Base-by-base conservation (phyloP, 805 yeast genomes). In the Yamadazyma philogaea region DNA sequence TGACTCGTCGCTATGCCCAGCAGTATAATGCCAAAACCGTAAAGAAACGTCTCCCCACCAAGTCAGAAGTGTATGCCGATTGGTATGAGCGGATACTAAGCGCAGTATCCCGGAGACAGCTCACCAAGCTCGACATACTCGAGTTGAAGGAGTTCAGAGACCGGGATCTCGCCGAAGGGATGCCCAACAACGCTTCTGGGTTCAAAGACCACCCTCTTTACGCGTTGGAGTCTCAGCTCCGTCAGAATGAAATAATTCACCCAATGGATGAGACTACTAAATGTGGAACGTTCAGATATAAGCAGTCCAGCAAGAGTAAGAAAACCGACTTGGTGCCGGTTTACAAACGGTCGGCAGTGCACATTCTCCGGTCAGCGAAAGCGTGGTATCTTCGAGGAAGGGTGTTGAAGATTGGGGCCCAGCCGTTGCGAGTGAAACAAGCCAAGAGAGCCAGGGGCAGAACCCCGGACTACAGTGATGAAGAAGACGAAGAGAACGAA, bases 351-450 rank as follows among this genome's bases (percentile, higher is more conserved):
- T 60, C 74, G 1, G 80, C 82, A 52, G 87, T 93, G 1, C 71
- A 78, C 37, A 55, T 54, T 2, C 74, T 90, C 16, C 70, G 81
- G 44, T 80, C 95, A 0, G 86, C 96, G 0, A 81, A 79, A 52
- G 88, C 85, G 1, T 93, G 98, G 98, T 87, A 82, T 55, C 74
- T 84, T 63, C 66, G 74, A 34, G 99, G 99, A 0, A 65, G 96
- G 16, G 72, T 81, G 0, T 60, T 93, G 28, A 86, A 81, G 53
- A 59, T 79, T 0, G 96, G 95, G 0, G 81, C 71, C 28, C 79
- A 79, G 48, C 84, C 93, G 0, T 55, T 81, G 51, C 79, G 82
- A 49, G 62, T 70, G 6, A 49, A 49, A 21, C 30, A 17, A 4
- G 35, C 21, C 2, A 40, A 34, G 14, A 40, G 33, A 20, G 26